Conservation (phyloP, 2,329 filamentous ascomycete species). For the Pseudogymnoascus verrucosus region DNA sequence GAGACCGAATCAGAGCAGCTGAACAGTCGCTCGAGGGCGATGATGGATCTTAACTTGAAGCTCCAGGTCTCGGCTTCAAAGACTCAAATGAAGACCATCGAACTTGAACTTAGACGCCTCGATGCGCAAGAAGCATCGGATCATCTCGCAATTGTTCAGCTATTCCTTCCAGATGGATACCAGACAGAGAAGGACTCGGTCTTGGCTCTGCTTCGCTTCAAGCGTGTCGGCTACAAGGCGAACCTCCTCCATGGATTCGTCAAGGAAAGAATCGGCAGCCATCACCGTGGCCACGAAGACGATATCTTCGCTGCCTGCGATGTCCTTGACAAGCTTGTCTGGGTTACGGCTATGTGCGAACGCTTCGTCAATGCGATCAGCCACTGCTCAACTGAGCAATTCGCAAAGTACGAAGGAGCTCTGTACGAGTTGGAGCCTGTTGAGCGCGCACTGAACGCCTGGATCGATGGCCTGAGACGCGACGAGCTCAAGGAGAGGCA, state of each 20-base stretch:
- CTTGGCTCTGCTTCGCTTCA: slow-evolving; percentile 81
- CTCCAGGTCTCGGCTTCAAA: slow-evolving; percentile 84
- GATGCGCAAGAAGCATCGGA: slow-evolving; percentile 84
- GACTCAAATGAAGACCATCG: slow-evolving; percentile 89
- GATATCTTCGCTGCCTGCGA: slow-evolving; percentile 74
- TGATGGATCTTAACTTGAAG: slow-evolving; percentile 96
- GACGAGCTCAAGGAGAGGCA: slow-evolving; percentile 82
- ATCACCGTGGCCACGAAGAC: slow-evolving; percentile 62
- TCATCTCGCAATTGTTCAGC: slow-evolving; percentile 78
- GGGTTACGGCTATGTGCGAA: slow-evolving; percentile 75
- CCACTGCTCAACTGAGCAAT: slow-evolving; percentile 69
- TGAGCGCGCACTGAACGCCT: slow-evolving; percentile 78
- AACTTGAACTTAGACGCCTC: slow-evolving; percentile 76
- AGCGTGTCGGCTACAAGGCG: slow-evolving; percentile 81
- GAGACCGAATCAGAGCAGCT: slow-evolving; percentile 90
- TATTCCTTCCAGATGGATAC: slow-evolving; percentile 82
- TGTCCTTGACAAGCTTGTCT: slow-evolving; percentile 75
- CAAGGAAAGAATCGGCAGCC: slow-evolving; percentile 65
- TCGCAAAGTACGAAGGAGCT: slow-evolving; percentile 69
- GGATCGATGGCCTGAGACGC: slow-evolving; percentile 75
- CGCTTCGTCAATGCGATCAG: slow-evolving; percentile 76
- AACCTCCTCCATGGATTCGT: slow-evolving; percentile 69
- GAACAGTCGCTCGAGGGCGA: slow-evolving; percentile 77
- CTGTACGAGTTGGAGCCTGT: slow-evolving; percentile 85
- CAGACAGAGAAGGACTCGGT: slow-evolving; percentile 76